Percentiles rank a stretch among this genome's conserved stretches.
Evolutionary conservation across 352 stramenopile genomes (phyloP).

Genomic region (Pythium pyrilobum): DNA sequence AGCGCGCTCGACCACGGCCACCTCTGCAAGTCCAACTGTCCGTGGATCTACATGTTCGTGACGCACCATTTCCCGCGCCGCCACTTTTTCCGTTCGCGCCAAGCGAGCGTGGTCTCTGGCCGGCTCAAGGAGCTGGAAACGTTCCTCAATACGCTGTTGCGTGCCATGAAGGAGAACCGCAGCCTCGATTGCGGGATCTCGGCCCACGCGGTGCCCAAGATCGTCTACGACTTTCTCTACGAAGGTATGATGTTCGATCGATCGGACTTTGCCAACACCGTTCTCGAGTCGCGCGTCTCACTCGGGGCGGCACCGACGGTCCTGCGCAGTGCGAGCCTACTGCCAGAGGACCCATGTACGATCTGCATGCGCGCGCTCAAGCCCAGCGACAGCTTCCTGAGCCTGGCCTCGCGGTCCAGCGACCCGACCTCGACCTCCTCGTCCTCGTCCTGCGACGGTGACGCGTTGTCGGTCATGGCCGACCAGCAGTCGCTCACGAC

Average conservation of each 20-base stretch:
- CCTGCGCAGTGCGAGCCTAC: not conserved
- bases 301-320: slow-evolving; percentile 15
- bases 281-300: slow-evolving; percentile 51
- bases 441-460: slow-evolving; percentile 13
- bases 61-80: slow-evolving; percentile 74
- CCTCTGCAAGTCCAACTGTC: slow-evolving; percentile 74
- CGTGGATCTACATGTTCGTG: slow-evolving; percentile 81
- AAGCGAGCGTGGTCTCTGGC: slow-evolving; percentile 52
- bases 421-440: slow-evolving; percentile 21
- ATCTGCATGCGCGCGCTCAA: slow-evolving; percentile 42
- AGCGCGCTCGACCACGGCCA: slow-evolving; percentile 67
- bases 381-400: slow-evolving; percentile 21
- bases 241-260: slow-evolving; percentile 78
- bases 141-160: slow-evolving; percentile 64
- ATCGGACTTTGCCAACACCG: slow-evolving; percentile 51
- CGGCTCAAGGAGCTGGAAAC: slow-evolving; percentile 54
- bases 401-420: slow-evolving; percentile 19
- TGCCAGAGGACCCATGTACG: slow-evolving; percentile 41
- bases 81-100: slow-evolving; percentile 67
- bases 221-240: slow-evolving; percentile 79
- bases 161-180: slow-evolving; percentile 56
- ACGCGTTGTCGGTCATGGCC: slow-evolving; percentile 23
- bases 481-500: slow-evolving; percentile 49
- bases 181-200: slow-evolving; percentile 56
- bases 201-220: slow-evolving; percentile 47